phyloP scores from a whole-genome alignment of 495 filamentous ascomycete species.

The Rusavskia elegans region DNA sequence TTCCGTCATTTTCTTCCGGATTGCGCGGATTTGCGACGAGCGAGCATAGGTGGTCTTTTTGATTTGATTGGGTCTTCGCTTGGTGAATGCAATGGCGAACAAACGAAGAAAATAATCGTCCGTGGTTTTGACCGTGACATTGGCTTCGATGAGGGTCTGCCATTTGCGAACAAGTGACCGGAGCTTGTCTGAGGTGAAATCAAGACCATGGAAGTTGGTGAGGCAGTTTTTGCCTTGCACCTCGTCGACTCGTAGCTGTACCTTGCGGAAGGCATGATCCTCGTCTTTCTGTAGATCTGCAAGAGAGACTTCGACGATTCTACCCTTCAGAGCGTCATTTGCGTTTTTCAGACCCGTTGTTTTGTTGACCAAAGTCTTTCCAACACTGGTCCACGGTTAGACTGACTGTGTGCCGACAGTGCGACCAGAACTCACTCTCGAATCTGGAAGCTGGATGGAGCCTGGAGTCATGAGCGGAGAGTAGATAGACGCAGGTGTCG shows the following conservation, averaged over 20 bases:
- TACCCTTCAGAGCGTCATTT: conserved; percentile 95
- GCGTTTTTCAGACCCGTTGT: conserved; percentile 99
- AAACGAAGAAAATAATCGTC: conserved; percentile 97
- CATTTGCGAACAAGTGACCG: conserved; percentile 97
- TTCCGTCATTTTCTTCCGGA: conserved; percentile 98
- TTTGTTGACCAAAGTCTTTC: conserved; percentile 97
- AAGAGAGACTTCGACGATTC: conserved; percentile 96
- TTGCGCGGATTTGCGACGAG: conserved; percentile 87
- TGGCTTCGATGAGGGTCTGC: conserved; percentile 98
- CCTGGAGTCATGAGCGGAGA: conserved; percentile 35
- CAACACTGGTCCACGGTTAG: conserved; percentile 47
- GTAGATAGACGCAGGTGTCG: background rate
- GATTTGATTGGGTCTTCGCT: conserved; percentile 95
- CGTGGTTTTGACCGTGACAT: conserved; percentile 97
- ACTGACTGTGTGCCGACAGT: background rate
- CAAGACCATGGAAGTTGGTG: conserved; percentile 99
- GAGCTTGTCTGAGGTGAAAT: conserved; percentile 99
- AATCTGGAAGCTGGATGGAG: conserved; percentile 86
- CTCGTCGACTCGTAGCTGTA: conserved; percentile 97
- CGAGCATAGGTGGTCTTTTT: conserved; percentile 99
- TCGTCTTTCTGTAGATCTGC: conserved; percentile 99
- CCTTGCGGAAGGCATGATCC: conserved; percentile 97
- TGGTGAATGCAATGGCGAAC: conserved; percentile 98
- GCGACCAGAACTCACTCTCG: conserved; percentile 65
- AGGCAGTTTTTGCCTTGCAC: conserved; percentile 99